Percentiles rank a stretch among this genome's conserved stretches.
phyloP scores from a whole-genome alignment of 495 filamentous ascomycete species.

The Penicillium maclennaniae region DNA sequence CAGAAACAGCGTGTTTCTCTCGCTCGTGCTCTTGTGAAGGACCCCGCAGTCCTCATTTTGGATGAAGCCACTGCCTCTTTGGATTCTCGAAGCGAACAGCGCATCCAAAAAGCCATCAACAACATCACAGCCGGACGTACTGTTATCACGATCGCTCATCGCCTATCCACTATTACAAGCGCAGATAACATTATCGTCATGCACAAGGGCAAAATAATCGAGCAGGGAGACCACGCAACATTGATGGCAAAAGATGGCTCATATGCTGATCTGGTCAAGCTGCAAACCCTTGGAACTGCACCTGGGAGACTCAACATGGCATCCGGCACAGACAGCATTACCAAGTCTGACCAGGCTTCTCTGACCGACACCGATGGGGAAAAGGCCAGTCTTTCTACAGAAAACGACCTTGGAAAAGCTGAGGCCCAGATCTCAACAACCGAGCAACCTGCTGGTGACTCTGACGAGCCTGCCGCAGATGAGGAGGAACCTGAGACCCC shows the following conservation, averaged over 20 bases:
- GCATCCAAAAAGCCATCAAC: slow-evolving; percentile 49
- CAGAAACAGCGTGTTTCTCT: slow-evolving; percentile 66
- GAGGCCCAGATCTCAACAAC: slow-evolving; percentile 17
- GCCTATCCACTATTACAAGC: slow-evolving; percentile 47
- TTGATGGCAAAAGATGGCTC: slow-evolving; percentile 37
- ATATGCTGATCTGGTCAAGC: slow-evolving; percentile 44
- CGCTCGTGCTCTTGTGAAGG: slow-evolving; percentile 67
- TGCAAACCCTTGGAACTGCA: slow-evolving; percentile 36
- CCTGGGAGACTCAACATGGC: slow-evolving; percentile 18
- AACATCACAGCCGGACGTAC: slow-evolving; percentile 43
- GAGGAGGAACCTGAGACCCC: slow-evolving; percentile 31
- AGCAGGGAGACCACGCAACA: slow-evolving; percentile 50
- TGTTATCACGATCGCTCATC: slow-evolving; percentile 47
- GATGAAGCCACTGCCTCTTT: slow-evolving; percentile 72
- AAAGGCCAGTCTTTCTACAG: slow-evolving; percentile 16
- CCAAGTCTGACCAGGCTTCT: slow-evolving; percentile 26
- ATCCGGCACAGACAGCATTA: slow-evolving; percentile 18
- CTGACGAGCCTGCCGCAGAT: slow-evolving; percentile 13
- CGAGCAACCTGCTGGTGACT: slow-evolving; percentile 12
- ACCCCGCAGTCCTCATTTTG: slow-evolving; percentile 76
- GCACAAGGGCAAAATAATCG: slow-evolving; percentile 51
- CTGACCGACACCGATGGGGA: slow-evolving; percentile 22
- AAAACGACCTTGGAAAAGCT: slow-evolving; percentile 5
- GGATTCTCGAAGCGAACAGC: slow-evolving; percentile 51
- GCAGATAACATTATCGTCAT: slow-evolving; percentile 67